Conservation (phyloP, 106 monocot species). For the Phalaenopsis equestris region DNA sequence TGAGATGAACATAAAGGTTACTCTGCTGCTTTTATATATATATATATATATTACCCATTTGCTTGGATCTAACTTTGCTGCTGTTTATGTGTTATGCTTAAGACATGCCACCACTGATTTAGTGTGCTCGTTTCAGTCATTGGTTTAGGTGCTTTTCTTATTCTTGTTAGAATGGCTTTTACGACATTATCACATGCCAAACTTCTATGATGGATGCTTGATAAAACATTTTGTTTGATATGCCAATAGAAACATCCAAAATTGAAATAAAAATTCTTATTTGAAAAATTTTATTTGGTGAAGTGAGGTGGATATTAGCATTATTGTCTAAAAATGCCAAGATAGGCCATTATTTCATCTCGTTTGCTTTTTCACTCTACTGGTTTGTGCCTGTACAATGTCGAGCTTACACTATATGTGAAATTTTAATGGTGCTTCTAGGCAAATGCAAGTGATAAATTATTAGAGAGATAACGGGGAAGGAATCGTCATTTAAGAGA, state of each 20-base stretch:
- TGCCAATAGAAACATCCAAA: neutral
- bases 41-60: neutral
- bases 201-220: neutral
- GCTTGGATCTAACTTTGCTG: neutral
- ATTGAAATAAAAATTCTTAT: neutral
- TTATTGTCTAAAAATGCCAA: neutral
- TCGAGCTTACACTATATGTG: no score
- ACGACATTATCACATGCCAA: neutral
- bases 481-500: no score
- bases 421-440: no score
- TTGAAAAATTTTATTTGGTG: neutral
- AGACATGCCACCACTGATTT: neutral
- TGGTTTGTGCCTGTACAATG: no score
- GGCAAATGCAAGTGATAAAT: no score
- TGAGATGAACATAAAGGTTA: slow-evolving; percentile 77
- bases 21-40: neutral
- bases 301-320: neutral
- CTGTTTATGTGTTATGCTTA: neutral
- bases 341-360: neutral
- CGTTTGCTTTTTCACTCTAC: no score
- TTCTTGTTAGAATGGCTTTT: neutral
- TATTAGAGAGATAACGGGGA: no score
- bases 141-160: neutral
- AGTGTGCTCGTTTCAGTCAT: neutral
- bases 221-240: neutral